Percentiles rank a stretch among this genome's conserved stretches.
Evolutionary conservation across 1,284 basidiomycete genomes (phyloP).

Genomic region (Malassezia cuniculi): DNA sequence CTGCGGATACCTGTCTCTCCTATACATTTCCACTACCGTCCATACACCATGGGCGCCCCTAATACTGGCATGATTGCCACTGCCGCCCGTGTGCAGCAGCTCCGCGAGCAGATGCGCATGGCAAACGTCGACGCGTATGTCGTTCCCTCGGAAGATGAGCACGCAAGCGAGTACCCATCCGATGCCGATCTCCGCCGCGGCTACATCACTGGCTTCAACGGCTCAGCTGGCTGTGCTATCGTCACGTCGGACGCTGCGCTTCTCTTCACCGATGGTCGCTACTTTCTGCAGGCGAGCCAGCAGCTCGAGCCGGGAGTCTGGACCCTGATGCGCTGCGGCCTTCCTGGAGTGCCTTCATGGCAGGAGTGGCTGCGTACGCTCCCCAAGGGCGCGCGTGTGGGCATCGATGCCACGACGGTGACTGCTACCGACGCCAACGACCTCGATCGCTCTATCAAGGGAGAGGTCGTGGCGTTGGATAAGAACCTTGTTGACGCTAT

Average conservation of each 20-base stretch:
- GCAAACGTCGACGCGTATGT: slow-evolving; percentile 36
- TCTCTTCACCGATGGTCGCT: slow-evolving; percentile 83
- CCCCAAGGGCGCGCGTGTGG: slow-evolving; percentile 22
- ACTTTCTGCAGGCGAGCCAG: slow-evolving; percentile 79
- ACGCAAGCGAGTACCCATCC: slow-evolving; percentile 67
- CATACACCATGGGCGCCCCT: slow-evolving; percentile 32
- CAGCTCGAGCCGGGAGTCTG: slow-evolving; percentile 73
- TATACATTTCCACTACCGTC: no score
- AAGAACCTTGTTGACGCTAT: slow-evolving; percentile 68
- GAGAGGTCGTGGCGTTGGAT: slow-evolving; percentile 47
- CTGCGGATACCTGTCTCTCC: no score
- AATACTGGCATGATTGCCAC: slow-evolving; percentile 35
- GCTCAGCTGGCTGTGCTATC: slow-evolving; percentile 71
- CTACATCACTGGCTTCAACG: slow-evolving; percentile 82
- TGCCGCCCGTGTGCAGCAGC: slow-evolving; percentile 21
- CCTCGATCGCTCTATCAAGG: no score
- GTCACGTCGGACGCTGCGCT: slow-evolving; percentile 53
- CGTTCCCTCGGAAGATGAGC: slow-evolving; percentile 50
- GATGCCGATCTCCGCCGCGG: slow-evolving; percentile 61
- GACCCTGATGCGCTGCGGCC: slow-evolving; percentile 76
- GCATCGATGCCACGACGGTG: slow-evolving; percentile 36
- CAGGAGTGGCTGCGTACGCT: slow-evolving; percentile 44
- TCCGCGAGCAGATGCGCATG: slow-evolving; percentile 29
- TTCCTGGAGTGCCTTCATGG: slow-evolving; percentile 73
- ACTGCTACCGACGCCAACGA: slow-evolving; percentile 40